phyloP scores from a whole-genome alignment of 2,329 filamentous ascomycete genomes.

The Dothideomycetes sp. region DNA sequence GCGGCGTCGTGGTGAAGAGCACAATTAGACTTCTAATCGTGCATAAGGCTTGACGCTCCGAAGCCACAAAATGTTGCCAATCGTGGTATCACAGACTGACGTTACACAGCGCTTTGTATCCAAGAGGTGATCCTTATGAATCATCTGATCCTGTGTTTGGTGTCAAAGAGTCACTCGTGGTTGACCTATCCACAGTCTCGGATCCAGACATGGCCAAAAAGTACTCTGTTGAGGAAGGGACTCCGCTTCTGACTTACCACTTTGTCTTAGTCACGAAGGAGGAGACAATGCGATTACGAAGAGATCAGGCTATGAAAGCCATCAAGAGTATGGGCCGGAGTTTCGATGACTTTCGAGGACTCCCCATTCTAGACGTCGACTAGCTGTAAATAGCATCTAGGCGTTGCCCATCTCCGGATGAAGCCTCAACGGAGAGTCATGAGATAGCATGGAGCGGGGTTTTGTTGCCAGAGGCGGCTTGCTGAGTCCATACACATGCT shows the following conservation, averaged over 20 bases:
- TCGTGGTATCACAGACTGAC: no score
- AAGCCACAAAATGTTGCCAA: no score
- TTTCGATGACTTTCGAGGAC: constrained; percentile 59
- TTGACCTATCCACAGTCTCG: constrained; percentile 46
- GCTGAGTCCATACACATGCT: no score
- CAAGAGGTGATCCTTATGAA: constrained; percentile 65
- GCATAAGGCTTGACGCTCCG: no score
- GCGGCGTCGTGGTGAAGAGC: no score
- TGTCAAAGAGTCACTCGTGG: constrained; percentile 62
- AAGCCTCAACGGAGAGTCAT: no score
- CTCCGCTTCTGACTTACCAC: constrained; percentile 43
- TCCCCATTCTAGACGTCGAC: constrained; percentile 59
- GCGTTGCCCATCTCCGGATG: no score
- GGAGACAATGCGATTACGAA: constrained; percentile 53
- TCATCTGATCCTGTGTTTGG: constrained; percentile 72
- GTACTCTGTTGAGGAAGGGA: constrained; percentile 52
- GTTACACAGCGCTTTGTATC: constrained; percentile 52
- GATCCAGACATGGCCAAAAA: constrained; percentile 38
- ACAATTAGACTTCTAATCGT: no score
- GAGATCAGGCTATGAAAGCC: constrained; percentile 52
- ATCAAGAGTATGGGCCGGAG: constrained; percentile 52
- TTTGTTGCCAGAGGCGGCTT: no score
- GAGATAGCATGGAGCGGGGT: no score
- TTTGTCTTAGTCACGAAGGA: constrained; percentile 62
- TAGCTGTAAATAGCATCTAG: constrained; percentile 16